A percentile compares a stretch with the other conserved stretches of the same genome.
phyloP scores from a whole-genome alignment of 2,329 filamentous ascomycete species.

The Lachnellula hyalina region DNA sequence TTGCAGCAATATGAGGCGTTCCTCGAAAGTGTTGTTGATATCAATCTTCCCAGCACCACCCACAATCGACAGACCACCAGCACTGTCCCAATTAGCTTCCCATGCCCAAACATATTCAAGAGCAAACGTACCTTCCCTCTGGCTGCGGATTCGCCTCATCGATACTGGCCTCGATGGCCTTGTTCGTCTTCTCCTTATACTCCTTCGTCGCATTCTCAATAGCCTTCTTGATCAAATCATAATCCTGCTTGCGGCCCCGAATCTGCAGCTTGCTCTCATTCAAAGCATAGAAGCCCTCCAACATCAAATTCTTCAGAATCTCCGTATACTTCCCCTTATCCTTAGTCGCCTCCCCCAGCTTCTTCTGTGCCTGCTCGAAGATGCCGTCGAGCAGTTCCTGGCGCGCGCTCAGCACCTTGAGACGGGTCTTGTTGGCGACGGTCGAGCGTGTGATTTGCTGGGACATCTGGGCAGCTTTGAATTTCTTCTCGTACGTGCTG shows the following conservation, averaged over 20 bases:
- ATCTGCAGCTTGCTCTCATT: constrained; percentile 73
- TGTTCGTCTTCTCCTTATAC: constrained; percentile 74
- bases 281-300: constrained; percentile 87
- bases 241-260: constrained; percentile 75
- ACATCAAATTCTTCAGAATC: constrained; percentile 71
- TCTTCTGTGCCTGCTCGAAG: constrained; percentile 74
- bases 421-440: constrained; percentile 89
- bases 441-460: constrained; percentile 98
- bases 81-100: constrained; percentile 44
- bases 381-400: constrained; percentile 88
- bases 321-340: constrained; percentile 70
- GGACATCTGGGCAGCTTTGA: constrained; percentile 96
- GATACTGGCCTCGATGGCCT: constrained; percentile 63
- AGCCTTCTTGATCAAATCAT: constrained; percentile 69
- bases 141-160: constrained; percentile 76
- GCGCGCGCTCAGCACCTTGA: constrained; percentile 79
- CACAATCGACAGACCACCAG: constrained; percentile 76
- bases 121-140: constrained; percentile 70
- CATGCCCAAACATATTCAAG: background rate
- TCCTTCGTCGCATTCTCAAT: constrained; percentile 70
- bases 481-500: constrained; percentile 92
- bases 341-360: constrained; percentile 60
- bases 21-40: constrained; percentile 97
- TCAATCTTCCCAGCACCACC: constrained; percentile 90
- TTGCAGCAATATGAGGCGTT: constrained; percentile 79